Base-by-base conservation (phyloP, 495 filamentous ascomycete species). In the Cairneyella variabilis region DNA sequence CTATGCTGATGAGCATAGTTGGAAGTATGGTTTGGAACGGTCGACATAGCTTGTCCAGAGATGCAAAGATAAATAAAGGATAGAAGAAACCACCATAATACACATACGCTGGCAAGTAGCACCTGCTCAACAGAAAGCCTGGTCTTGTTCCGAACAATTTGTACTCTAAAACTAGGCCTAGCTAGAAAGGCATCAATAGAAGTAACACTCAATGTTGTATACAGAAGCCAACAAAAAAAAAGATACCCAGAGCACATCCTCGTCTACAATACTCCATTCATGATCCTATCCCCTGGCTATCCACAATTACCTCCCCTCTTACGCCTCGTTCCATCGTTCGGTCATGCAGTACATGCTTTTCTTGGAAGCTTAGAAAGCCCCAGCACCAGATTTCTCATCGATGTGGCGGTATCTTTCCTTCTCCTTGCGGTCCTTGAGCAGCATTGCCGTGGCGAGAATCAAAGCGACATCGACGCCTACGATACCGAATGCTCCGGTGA, bases 401-500 rank as follows among this genome's bases (percentile, higher is more conserved):
- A 89, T 88, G 60, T 82, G 72, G 47, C 78, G 73, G 71, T 84
- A 90, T 41, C 86, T 73, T 68, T 82, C 76, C 48, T 76, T 75
- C 71, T 90, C 86, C 69, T 82, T 83, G 57, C 86, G 79, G 51
- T 84, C 79, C 69, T 86, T 88, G 44, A 88, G 70, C 26, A 90
- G 67, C 69, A 86, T 85, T 23, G 79, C 80, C n/a, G 78, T 78
- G 49, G 77, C 76, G 47, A 89, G 73, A 56, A 89, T 64, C 22
- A 89, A 69, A 37, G 84, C 63, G 28, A 55, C 61, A 20, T 65
- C 38, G 26, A 60, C 21, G 69, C 77, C 86, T 43, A 89, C 86
- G 66, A 89, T 80, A 57, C 86, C 86, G 61, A 90, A 90, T 34
- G 83, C 71, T 28, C 79, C 83, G 12, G 86, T 89, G 67, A 90